A percentile compares a stretch with the other conserved stretches of the same genome.
phyloP scores from a whole-genome alignment of 1,139 yeast genomes.

The Chernovozyma sophiae-reginae region DNA sequence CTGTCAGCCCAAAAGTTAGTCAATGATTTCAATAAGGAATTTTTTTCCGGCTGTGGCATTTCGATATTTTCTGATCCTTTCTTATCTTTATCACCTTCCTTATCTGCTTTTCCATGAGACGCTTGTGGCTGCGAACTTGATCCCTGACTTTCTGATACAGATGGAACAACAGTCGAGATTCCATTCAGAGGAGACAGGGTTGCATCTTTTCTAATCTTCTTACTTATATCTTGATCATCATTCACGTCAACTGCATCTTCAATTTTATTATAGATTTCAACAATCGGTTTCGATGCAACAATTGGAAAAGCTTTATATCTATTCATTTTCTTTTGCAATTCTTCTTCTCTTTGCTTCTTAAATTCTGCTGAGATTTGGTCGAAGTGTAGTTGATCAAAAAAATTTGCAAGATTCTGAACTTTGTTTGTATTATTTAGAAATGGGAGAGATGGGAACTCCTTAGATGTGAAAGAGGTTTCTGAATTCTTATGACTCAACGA shows the following conservation, averaged over 20 bases:
- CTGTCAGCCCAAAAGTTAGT: conserved; percentile 97
- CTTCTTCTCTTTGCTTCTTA: conserved; percentile 80
- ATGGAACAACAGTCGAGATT: neutral
- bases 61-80: conserved; percentile 15
- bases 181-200: neutral
- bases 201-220: neutral
- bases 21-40: conserved; percentile 75
- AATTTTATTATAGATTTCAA: conserved; percentile 85
- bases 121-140: neutral
- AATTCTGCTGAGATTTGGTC: conserved; percentile 83
- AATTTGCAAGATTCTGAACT: conserved; percentile 63
- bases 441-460: conserved; percentile 2
- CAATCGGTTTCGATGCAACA: conserved; percentile 78
- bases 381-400: conserved; percentile 73
- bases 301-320: conserved; percentile 74
- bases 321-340: conserved; percentile 56
- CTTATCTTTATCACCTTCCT: conserved; percentile 8
- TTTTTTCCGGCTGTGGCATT: conserved; percentile 56
- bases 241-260: conserved; percentile 73
- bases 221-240: conserved; percentile 9
- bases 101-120: neutral
- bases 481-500: conserved; percentile 13
- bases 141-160: neutral
- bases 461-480: conserved; percentile 11
- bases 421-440: conserved; percentile 17